Conservation (phyloP, 495 filamentous ascomycete genomes). For the Hyaloscypha hepaticicola region DNA sequence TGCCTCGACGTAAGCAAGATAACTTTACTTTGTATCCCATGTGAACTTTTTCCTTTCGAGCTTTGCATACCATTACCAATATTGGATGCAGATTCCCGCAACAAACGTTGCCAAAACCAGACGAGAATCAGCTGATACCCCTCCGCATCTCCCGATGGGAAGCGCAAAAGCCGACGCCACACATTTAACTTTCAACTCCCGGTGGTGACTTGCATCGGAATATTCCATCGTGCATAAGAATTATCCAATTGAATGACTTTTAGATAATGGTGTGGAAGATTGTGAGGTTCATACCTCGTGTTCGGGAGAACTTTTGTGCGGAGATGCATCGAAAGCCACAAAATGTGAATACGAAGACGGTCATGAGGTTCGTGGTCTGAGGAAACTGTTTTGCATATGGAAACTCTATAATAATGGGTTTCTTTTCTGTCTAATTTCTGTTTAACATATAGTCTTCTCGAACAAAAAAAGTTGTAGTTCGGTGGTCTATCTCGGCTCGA, state of each 20-base stretch:
- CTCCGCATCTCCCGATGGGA: background rate
- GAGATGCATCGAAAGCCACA: background rate
- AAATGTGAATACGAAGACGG: background rate
- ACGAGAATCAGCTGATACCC: too few species aligned
- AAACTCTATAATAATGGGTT: background rate
- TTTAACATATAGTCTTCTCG: too few species aligned
- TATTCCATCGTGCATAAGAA: background rate
- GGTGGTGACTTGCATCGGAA: background rate
- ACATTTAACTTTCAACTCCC: background rate
- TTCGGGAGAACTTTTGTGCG: background rate
- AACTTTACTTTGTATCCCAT: too few species aligned
- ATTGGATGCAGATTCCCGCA: too few species aligned
- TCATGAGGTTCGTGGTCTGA: slow-evolving; percentile 1
- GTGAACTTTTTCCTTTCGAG: too few species aligned
- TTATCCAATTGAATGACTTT: background rate
- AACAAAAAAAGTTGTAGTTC: too few species aligned
- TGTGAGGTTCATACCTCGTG: background rate
- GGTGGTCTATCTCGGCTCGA: too few species aligned
- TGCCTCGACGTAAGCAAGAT: too few species aligned
- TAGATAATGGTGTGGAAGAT: background rate
- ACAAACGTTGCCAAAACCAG: too few species aligned
- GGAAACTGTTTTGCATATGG: background rate
- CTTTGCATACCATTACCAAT: too few species aligned
- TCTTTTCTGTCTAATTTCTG: too few species aligned
- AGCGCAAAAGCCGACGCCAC: background rate